Conservation (phyloP, 495 filamentous ascomycete species). For the Aspergillus saccharolyticus region DNA sequence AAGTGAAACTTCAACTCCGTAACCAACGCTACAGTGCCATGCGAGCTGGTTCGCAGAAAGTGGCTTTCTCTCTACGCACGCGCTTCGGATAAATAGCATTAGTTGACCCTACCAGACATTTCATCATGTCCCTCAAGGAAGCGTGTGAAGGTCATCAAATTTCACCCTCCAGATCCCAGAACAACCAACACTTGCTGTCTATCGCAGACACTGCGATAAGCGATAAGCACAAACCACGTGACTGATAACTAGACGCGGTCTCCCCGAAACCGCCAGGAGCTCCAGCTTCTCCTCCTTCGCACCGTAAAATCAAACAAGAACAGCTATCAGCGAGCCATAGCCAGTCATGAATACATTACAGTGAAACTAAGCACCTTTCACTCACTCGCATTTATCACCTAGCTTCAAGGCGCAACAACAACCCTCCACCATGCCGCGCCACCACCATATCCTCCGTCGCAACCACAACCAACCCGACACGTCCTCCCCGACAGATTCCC, state of each 20-base stretch:
- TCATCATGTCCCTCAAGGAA: too few relatives aligned
- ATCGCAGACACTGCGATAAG: not conserved
- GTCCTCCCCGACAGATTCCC: conserved; percentile 11
- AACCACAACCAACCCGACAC: conserved; percentile 11
- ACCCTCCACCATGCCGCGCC: conserved; percentile 23
- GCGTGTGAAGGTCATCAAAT: too few relatives aligned
- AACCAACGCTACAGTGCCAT: too few relatives aligned
- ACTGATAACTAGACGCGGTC: not conserved
- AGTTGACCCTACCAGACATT: too few relatives aligned
- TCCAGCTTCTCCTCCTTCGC: not conserved
- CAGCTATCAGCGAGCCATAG: not conserved
- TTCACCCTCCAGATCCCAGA: not conserved
- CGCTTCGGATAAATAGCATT: too few relatives aligned
- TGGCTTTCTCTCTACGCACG: too few relatives aligned
- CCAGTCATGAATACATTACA: too few relatives aligned
- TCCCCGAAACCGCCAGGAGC: not conserved
- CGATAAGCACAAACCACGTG: not conserved
- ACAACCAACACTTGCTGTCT: not conserved
- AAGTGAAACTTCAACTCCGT: too few relatives aligned
- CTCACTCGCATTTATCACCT: too few relatives aligned
- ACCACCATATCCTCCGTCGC: conserved; percentile 19
- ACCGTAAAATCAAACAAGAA: not conserved
- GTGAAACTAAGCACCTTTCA: too few relatives aligned
- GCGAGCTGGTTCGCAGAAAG: too few relatives aligned
- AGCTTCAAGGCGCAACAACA: not conserved